Base-by-base conservation (phyloP, 225 moss, liverwort and hornwort genomes). In the Pleurozium schreberi region DNA sequence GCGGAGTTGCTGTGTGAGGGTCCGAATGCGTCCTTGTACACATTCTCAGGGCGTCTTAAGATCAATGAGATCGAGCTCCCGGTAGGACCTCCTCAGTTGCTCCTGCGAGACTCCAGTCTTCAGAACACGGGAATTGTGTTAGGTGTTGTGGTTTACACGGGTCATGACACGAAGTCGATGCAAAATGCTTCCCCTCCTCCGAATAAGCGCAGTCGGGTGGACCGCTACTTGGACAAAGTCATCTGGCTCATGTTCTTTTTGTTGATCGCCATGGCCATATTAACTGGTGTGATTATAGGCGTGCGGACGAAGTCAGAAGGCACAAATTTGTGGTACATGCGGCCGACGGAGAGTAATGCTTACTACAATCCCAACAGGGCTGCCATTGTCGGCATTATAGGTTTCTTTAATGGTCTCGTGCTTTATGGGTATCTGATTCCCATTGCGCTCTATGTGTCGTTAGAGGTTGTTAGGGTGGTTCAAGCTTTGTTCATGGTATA, bases 81-180 rank as follows among this genome's bases (percentile, higher is more conserved):
- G 12, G 94, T 97, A 23, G 96, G 94, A 22, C 95, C 98, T 86
- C 25, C 78, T 20, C 97, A 98, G 84, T 86, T 98, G 33, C 95
- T 98, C 14, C 92, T 98, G 25, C 94, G 98, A 81, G 98, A 98
- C 81, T 97, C 96, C 22, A 98, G 95, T 88, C 93, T 98, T 11
- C 97, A 98, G 85, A 97, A 98, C 87, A 97, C 98, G 33, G 97
- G 95, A 55, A 86, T 60, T 47, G 91, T 96, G 47, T 88, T 96
- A 89, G 98, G 97, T 55, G 92, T 93, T 42, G 95, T 95, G n/a
- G 93, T 98, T 18, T 98, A 95, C 82, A 94, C 98, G 4, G 97
- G 98, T 8, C 96, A 96, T 86, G 98, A 98, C 52, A 97, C 98
- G 15, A 98, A 98, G 87, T 96, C 96, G 21, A 94, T 97, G 97